These are phyloP conservation scores for Colletotrichum neosansevieriae DNA, from an alignment of 2,329 filamentous ascomycete species.

Conservation along the genomic window DNA sequence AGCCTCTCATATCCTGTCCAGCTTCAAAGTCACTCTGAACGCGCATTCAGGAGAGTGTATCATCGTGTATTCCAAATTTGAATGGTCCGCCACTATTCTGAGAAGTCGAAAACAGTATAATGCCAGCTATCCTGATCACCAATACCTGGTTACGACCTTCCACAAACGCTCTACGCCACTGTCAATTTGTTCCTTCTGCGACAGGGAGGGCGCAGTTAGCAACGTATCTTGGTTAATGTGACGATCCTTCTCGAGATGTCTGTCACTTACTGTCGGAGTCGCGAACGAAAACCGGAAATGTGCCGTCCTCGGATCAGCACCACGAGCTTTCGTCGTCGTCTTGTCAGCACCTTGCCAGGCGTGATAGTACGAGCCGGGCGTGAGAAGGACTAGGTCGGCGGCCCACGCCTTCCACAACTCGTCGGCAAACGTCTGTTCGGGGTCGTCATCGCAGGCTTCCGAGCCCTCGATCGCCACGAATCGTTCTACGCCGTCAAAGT, in stretches of 20 bases:
- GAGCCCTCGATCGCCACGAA: conserved; percentile 38
- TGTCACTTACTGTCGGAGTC: conserved; percentile 44
- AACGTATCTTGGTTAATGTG: background rate
- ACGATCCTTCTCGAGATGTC: background rate
- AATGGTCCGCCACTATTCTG: too few species aligned
- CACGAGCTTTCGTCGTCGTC: conserved; percentile 43
- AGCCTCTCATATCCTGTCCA: background rate
- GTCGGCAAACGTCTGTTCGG: background rate
- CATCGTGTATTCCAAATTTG: background rate
- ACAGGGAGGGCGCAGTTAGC: background rate
- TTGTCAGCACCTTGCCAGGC: conserved; percentile 47
- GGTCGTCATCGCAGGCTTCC: background rate
- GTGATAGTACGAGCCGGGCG: conserved; percentile 48
- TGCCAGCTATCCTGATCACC: background rate
- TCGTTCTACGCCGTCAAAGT: conserved; percentile 41
- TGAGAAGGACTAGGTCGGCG: conserved; percentile 25
- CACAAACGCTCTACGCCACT: background rate
- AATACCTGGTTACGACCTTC: background rate
- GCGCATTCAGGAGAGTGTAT: too few species aligned
- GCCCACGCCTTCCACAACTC: conserved; percentile 41
- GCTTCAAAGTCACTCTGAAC: background rate
- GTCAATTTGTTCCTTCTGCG: background rate
- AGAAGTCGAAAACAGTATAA: too few species aligned
- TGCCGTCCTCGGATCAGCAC: conserved; percentile 43
- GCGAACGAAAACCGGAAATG: conserved; percentile 48